phyloP scores from a whole-genome alignment of 495 filamentous ascomycete genomes.

The Aspergillus affinis region DNA sequence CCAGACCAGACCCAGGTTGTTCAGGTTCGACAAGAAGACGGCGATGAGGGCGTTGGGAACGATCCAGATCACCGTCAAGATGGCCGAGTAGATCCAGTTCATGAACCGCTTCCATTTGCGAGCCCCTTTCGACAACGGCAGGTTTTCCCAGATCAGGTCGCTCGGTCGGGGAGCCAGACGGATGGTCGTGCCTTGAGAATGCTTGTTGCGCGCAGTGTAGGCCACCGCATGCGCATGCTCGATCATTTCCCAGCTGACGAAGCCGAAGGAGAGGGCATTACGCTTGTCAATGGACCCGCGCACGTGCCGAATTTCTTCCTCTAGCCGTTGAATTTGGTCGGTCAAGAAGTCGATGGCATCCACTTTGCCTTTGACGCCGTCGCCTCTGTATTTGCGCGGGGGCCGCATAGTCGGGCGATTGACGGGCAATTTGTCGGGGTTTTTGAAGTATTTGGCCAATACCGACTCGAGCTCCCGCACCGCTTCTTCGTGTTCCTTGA shows the following conservation, averaged over 20 bases:
- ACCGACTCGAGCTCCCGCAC: slow-evolving; percentile 81
- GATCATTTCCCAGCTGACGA: slow-evolving; percentile 89
- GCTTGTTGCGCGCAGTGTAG: slow-evolving; percentile 74
- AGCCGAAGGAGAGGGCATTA: slow-evolving; percentile 86
- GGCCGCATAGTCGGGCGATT: slow-evolving; percentile 78
- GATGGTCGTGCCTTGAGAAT: slow-evolving; percentile 76
- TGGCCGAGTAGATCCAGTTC: slow-evolving; percentile 77
- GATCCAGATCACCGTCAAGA: slow-evolving; percentile 85
- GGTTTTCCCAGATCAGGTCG: slow-evolving; percentile 96
- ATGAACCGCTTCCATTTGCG: slow-evolving; percentile 71
- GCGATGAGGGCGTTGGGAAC: slow-evolving; percentile 95
- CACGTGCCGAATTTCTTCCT: slow-evolving; percentile 79
- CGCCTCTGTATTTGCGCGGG: slow-evolving; percentile 63
- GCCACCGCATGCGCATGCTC: slow-evolving; percentile 86
- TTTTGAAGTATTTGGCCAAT: slow-evolving; percentile 84
- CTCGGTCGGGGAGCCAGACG: slow-evolving; percentile 79
- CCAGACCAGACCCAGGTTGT: slow-evolving; percentile 81
- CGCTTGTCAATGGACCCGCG: slow-evolving; percentile 80
- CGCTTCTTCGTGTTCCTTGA: slow-evolving; percentile 77
- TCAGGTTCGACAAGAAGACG: slow-evolving; percentile 84
- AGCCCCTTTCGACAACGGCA: slow-evolving; percentile 63
- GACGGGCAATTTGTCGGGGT: slow-evolving; percentile 76
- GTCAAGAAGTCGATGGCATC: slow-evolving; percentile 95
- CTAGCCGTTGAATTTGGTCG: slow-evolving; percentile 76
- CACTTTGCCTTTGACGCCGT: slow-evolving; percentile 54